Evolutionary conservation across 1,284 basidiomycete species (phyloP), one percentile per base, ranked within the genome.

Genomic region (Ustanciosporium gigantosporum): DNA sequence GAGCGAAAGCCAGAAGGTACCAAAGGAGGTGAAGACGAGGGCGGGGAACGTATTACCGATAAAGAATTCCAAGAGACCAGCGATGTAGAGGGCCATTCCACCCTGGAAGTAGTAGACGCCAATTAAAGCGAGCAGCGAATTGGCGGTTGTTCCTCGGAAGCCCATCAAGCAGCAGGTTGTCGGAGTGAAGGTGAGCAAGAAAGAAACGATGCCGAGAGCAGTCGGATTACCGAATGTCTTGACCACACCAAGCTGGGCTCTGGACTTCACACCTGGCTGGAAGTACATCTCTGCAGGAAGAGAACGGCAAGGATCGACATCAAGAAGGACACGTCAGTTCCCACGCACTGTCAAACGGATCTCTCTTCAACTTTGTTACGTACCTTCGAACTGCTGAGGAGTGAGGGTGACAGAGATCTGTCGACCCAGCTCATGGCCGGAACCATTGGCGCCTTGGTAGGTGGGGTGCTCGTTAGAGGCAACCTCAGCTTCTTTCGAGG

Each of bases 141-240:
- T 48, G 36, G 59, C 32, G 5, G 55, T 55, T 4, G 60, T 39
- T 2, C 65, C 65, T 6, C 61, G 51, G 48, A 61, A 70, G 23
- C 66, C 66, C 67, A 70, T 70, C 3, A 67, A 45, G 22, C 58
- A 50, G 37, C 46, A 51, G 4, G 55, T 42, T 13, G 67, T 68
- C n/a, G 67, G 67, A 4, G 36, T 23, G 19, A 67, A 49, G 7
- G 60, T 68, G 17, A 70, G 44, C 11, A 70, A 38, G 45, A 70
- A 70, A 5, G 59, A 70, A 8, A 70, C 57, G 36, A 70, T 68
- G 19, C 67, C 67, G 4, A 70, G 36, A 1, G 55, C 38, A 1
- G 67, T 70, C 0, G 67, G 67, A 27, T 70, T 70, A 20, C 65
- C 67, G 11, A 67, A 44, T 0, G 67, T 56, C 46, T 70, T 70